phyloP scores from a whole-genome alignment of 2,329 filamentous ascomycete species.

The Sarocladium brachiariae region DNA sequence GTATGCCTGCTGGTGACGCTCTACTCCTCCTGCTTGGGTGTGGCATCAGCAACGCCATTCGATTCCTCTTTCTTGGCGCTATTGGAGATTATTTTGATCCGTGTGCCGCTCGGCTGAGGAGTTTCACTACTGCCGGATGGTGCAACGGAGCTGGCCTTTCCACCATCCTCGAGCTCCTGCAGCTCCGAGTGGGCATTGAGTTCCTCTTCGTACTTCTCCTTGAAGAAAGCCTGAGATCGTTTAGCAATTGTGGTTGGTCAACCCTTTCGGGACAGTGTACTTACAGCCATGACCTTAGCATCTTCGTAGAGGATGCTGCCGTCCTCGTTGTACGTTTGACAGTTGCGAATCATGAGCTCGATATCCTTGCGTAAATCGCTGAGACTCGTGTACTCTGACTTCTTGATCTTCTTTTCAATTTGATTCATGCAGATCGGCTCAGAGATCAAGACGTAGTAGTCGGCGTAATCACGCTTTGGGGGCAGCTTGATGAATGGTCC shows the following conservation, averaged over 20 bases:
- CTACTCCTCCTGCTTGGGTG: constrained; percentile 49
- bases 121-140: constrained; percentile 57
- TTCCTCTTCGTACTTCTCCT: constrained; percentile 45
- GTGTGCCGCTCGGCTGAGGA: constrained; percentile 54
- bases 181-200: constrained; percentile 49
- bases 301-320: constrained; percentile 87
- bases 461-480: constrained; percentile 80
- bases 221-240: constrained; percentile 47
- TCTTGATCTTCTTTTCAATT: constrained; percentile 92
- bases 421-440: constrained; percentile 94
- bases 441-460: constrained; percentile 92
- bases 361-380: constrained; percentile 79
- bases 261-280: constrained; percentile 19
- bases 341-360: constrained; percentile 79
- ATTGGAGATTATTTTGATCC: constrained; percentile 62
- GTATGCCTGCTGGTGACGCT: constrained; percentile 9
- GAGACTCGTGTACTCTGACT: constrained; percentile 80
- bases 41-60: constrained; percentile 32
- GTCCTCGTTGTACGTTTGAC: constrained; percentile 94
- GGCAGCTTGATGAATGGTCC: constrained; percentile 91
- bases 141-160: constrained; percentile 31
- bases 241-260: constrained; percentile 22
- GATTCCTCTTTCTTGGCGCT: constrained; percentile 24
- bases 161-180: constrained; percentile 45
- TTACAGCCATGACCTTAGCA: constrained; percentile 86